Conservation (phyloP, 1,139 yeast species). For the Pichia sp. region DNA sequence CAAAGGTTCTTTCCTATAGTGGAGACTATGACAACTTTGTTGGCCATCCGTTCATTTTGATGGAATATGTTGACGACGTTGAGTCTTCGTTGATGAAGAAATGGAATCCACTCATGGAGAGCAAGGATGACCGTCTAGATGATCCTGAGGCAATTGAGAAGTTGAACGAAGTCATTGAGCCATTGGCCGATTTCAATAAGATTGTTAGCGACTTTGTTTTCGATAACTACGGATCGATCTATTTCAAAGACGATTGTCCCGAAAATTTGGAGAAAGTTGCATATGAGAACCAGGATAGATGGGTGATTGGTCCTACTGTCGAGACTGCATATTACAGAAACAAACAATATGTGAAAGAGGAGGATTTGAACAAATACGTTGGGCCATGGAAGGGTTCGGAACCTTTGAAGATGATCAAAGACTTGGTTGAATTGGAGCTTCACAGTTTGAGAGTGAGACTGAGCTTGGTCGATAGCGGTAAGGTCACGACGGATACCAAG, state of each 20-base stretch:
- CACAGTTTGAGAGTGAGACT: conserved; percentile 58
- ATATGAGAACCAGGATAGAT: conserved; percentile 68
- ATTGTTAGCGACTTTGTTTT: conserved; percentile 51
- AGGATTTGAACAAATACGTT: conserved; percentile 42
- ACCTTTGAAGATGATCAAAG: conserved; percentile 57
- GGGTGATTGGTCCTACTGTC: conserved; percentile 88
- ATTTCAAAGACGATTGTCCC: conserved; percentile 57
- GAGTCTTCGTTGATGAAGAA: conserved; percentile 69
- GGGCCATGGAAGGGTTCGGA: conserved; percentile 74
- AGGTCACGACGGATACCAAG: conserved; percentile 40
- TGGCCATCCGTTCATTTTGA: conserved; percentile 68
- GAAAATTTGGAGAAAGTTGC: conserved; percentile 36
- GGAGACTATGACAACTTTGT: conserved; percentile 57
- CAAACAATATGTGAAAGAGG: conserved; percentile 45
- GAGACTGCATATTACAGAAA: conserved; percentile 76
- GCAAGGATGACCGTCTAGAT: conserved; percentile 34
- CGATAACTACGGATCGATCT: conserved; percentile 75
- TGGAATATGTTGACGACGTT: conserved; percentile 70
- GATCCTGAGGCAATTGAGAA: conserved; percentile 42
- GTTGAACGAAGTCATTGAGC: conserved; percentile 54
- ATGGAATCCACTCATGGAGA: conserved; percentile 78
- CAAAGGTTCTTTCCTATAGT: conserved; percentile 73
- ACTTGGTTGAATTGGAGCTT: conserved; percentile 63
- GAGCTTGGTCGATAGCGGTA: conserved; percentile 48
- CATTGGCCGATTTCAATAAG: conserved; percentile 56